Evolutionary conservation across 345 rosid genomes (phyloP), one percentile per base, ranked within the genome.

Genomic region (Nasturtium officinale): DNA sequence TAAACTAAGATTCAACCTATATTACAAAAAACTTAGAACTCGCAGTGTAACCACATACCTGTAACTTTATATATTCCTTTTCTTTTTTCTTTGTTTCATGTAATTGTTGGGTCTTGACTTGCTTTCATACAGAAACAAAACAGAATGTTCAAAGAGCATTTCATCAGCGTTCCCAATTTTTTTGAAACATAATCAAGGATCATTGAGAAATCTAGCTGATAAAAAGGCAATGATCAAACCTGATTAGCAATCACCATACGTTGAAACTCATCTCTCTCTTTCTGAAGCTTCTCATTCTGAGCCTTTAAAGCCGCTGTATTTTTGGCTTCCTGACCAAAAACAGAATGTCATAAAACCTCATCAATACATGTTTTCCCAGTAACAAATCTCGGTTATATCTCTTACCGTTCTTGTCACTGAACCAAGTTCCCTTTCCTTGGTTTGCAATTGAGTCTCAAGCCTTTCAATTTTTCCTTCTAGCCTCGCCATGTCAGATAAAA

Each of bases 21-120:
- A 29, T 18, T 46, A 0, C 33, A 56, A 13, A 13, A 30, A 53
- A 23, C 33, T 54, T 6, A 35, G 37, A 21, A 61, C 28, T 25
- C 21, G 2, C 1, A 54, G 53, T 20, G 62, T 72, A 66, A 17
- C 17, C 32, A 2, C 3, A 20, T 63, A 91, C 98, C 97, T 88
- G 98, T 82, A 95, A 78, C 84, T 95, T 95, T 68, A 95, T 84
- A 77, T 91, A 95, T 78, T 95, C 99, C 79, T 95, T 95, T 77
- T 95, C 98, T 62, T 85, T 95, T 76, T 91, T 91, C 96, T 95
- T 95, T 87, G 85, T 86, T 81, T 95, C 99, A 75, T 95, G 99
- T 79, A 90, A 78, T 65, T 95, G 99, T 76, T 95, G 99, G 69
- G 96, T 91, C 82, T 86, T 95, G 72, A 90, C 98, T 95, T 95